These are phyloP conservation scores for Paramecium primaurelia DNA, from an alignment of 73 alveolate species.

Conservation along the genomic window DNA sequence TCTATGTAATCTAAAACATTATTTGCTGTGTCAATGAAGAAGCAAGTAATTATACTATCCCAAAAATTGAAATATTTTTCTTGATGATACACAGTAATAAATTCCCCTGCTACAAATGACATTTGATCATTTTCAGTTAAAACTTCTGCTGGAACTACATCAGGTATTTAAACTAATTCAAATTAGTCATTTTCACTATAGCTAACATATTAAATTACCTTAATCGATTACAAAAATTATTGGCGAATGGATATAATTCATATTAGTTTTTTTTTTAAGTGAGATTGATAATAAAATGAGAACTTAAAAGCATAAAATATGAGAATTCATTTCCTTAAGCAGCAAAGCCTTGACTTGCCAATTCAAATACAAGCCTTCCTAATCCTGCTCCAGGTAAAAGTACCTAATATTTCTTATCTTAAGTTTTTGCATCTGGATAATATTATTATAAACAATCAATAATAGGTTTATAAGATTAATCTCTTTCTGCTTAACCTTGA, in stretches of 20 bases:
- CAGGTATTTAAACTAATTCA: conserved; percentile 73
- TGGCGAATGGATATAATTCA: conserved; percentile 85
- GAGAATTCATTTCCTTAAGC: conserved; percentile 98
- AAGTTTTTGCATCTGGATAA: conserved; percentile 52
- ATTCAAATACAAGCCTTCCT: conserved; percentile 94
- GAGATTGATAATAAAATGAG: conserved; percentile 83
- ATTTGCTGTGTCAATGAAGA: conserved; percentile 97
- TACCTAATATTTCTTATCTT: conserved; percentile 60
- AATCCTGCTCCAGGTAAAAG: conserved; percentile 98
- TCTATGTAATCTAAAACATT: conserved; percentile 93
- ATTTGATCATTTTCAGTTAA: conserved; percentile 77
- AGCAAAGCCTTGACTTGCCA: conserved; percentile 92
- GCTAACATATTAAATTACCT: background rate
- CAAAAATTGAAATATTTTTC: conserved; percentile 59
- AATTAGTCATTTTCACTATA: conserved; percentile 72
- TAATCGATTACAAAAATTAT: conserved; percentile 76
- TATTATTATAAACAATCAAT: conserved; percentile 68
- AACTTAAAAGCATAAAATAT: conserved; percentile 93
- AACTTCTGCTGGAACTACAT: conserved; percentile 59
- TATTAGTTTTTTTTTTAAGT: conserved; percentile 74
- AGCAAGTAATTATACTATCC: conserved; percentile 94
- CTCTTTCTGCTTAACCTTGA: conserved; percentile 85
- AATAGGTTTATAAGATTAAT: conserved; percentile 72
- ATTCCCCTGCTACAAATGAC: conserved; percentile 96
- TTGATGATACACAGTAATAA: conserved; percentile 85